Evolutionary conservation across 805 yeast species (phyloP).

Genomic region (Metschnikowia santaceciliae): DNA sequence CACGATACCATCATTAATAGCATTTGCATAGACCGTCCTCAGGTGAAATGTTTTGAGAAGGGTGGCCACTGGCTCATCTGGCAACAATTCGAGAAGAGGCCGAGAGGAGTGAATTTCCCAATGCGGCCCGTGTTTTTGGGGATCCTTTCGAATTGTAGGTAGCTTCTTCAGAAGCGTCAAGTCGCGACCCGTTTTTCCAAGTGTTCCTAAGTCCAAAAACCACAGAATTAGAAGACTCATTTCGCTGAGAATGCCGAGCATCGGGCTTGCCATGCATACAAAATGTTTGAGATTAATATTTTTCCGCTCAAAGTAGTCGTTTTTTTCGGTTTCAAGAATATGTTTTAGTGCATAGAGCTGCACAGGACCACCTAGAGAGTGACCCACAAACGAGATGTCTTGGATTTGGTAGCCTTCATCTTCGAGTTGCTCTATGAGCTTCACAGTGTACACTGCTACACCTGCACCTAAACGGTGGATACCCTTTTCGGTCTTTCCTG

Average conservation of each 20-base stretch:
- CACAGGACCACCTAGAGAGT: slow-evolving; percentile 42
- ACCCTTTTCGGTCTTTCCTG: slow-evolving; percentile 42
- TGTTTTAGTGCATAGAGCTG: slow-evolving; percentile 40
- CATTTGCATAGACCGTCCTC: slow-evolving; percentile 41
- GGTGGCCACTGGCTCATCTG: slow-evolving; percentile 36
- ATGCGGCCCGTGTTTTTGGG: slow-evolving; percentile 4
- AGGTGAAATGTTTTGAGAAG: slow-evolving; percentile 28
- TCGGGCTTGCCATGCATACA: slow-evolving; percentile 40
- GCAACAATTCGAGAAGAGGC: slow-evolving; percentile 38
- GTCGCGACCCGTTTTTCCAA: slow-evolving; percentile 45
- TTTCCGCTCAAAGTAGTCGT: slow-evolving; percentile 25
- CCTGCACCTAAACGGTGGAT: slow-evolving; percentile 33
- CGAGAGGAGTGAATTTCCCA: slow-evolving; percentile 8
- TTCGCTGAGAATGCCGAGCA: slow-evolving; percentile 40
- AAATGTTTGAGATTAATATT: slow-evolving; percentile 31
- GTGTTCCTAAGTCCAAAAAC: slow-evolving; percentile 42
- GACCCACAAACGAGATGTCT: slow-evolving; percentile 40
- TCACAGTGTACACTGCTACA: slow-evolving; percentile 27
- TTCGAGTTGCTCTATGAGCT: slow-evolving; percentile 22
- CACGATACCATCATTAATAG: slow-evolving; percentile 44
- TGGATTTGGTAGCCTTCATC: slow-evolving; percentile 17
- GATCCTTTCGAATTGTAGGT: slow-evolving; percentile 18
- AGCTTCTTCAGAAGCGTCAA: slow-evolving; percentile 34
- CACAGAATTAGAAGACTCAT: slow-evolving; percentile 36
- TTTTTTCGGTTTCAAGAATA: slow-evolving; percentile 29